Evolutionary conservation across 83 land plant genomes (phyloP).

Genomic region (Diphasiastrum complanatum): DNA sequence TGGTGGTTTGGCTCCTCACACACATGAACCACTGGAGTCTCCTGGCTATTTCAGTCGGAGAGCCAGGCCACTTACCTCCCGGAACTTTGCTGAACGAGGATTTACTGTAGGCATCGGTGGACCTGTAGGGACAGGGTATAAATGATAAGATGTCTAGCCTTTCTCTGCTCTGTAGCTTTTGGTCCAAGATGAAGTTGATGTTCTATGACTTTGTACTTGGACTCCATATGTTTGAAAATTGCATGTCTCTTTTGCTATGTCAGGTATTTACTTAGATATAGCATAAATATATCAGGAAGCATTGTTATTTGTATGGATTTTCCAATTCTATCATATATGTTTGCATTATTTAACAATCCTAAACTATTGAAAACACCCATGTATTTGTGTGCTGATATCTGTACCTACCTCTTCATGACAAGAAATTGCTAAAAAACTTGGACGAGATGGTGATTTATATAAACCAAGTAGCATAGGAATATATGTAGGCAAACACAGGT

Average conservation of each 20-base stretch:
- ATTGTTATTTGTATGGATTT: too few relatives aligned
- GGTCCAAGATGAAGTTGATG: not conserved
- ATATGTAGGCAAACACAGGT: not conserved
- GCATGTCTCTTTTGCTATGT: too few relatives aligned
- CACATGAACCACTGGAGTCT: constrained; percentile 91
- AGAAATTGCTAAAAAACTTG: too few relatives aligned
- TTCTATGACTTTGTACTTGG: not conserved
- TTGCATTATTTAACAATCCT: too few relatives aligned
- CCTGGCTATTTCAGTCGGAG: constrained; percentile 85
- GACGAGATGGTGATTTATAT: not conserved
- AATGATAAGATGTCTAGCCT: too few relatives aligned
- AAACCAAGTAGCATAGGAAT: not conserved
- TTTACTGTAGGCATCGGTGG: constrained; percentile 98
- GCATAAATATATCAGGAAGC: too few relatives aligned
- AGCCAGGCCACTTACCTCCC: constrained; percentile 49
- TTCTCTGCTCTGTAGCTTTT: not conserved
- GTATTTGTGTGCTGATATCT: too few relatives aligned
- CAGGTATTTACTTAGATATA: too few relatives aligned
- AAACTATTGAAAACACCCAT: too few relatives aligned
- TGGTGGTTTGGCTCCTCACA: constrained; percentile 96
- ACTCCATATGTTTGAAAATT: too few relatives aligned
- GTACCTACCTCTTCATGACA: too few relatives aligned
- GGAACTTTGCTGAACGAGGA: constrained; percentile 80
- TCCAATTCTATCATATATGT: too few relatives aligned
- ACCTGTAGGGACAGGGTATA: constrained; percentile 95